Conservation (phyloP, 108 stramenopile genomes). For the Stephanodiscus minutulus region DNA sequence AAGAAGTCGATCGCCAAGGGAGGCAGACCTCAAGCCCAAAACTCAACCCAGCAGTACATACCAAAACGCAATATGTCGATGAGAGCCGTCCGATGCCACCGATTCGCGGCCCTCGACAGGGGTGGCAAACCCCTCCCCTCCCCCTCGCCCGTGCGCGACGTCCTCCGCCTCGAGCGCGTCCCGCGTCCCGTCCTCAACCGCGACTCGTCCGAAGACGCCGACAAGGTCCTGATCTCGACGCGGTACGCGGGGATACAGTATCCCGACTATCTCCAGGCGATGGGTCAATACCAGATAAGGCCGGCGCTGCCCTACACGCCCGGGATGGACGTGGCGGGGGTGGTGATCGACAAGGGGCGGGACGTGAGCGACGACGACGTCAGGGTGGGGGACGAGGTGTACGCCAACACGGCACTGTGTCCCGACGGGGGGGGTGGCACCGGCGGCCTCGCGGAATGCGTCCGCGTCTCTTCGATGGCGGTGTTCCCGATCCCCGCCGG, state of each 20-base stretch:
- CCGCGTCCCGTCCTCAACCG: conserved; percentile 12
- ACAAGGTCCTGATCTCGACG: conserved; percentile 54
- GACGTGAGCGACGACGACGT: conserved; percentile 30
- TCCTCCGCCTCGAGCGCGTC: conserved; percentile 34
- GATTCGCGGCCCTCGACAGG: conserved; percentile 55
- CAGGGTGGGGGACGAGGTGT: conserved; percentile 62
- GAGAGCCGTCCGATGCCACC: conserved; percentile 63
- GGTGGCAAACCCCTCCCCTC: conserved; percentile 15
- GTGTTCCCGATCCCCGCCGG: conserved; percentile 57
- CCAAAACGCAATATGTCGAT: too few species aligned
- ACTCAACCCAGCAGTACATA: too few species aligned
- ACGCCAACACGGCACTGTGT: conserved; percentile 56
- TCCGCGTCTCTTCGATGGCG: conserved; percentile 37
- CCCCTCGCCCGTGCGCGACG: conserved; percentile 38
- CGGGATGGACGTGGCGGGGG: conserved; percentile 68
- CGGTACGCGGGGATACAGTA: conserved; percentile 75
- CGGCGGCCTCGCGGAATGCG: conserved; percentile 59
- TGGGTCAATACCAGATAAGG: conserved; percentile 66
- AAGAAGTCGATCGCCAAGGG: too few species aligned
- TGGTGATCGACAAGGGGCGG: conserved; percentile 54
- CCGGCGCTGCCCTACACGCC: conserved; percentile 71
- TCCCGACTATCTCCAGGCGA: conserved; percentile 71
- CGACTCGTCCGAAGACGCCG: conserved; percentile 17
- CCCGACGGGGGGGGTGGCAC: conserved; percentile 56
- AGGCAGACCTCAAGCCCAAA: too few species aligned